phyloP scores from a whole-genome alignment of 768 basidiomycete genomes.

The Ephemerocybe angulata region DNA sequence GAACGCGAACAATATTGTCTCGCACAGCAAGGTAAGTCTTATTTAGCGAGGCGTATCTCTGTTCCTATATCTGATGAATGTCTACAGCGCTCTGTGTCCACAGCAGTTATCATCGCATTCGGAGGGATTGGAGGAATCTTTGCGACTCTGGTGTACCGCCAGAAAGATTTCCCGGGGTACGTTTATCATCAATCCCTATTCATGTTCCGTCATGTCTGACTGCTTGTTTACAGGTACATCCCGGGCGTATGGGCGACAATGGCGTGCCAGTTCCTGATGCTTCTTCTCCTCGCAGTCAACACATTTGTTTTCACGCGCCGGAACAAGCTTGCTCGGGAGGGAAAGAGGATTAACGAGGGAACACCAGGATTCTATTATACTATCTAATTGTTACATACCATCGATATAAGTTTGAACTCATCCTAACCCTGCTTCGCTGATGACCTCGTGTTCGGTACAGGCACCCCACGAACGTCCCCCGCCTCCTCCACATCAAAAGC shows the following conservation, averaged over 20 bases:
- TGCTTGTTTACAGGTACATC: conserved; percentile 14
- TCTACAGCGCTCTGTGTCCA: conserved; percentile 37
- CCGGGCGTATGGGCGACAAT: conserved; percentile 35
- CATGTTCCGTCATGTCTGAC: not conserved
- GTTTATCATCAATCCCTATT: conserved; percentile 10
- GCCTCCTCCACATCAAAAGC: too few species aligned
- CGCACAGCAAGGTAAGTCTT: conserved; percentile 17
- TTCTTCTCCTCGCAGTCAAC: conserved; percentile 25
- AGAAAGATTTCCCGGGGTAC: conserved; percentile 37
- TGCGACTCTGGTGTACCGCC: conserved; percentile 34
- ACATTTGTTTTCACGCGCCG: conserved; percentile 25
- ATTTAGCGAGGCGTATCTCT: not conserved
- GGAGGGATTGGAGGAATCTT: conserved; percentile 39
- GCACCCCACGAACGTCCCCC: too few species aligned
- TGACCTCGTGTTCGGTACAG: too few species aligned
- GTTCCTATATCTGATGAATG: not conserved
- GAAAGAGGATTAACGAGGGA: conserved; percentile 30
- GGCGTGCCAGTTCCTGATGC: conserved; percentile 31
- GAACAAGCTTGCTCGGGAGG: conserved; percentile 30
- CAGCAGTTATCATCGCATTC: conserved; percentile 30
- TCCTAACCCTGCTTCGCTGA: too few species aligned
- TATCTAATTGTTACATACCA: too few species aligned
- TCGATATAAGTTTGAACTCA: too few species aligned
- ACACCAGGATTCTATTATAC: conserved; percentile 40
- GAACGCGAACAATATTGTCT: conserved; percentile 34